Conservation (phyloP, 805 yeast species). For the Candida dendrica region DNA sequence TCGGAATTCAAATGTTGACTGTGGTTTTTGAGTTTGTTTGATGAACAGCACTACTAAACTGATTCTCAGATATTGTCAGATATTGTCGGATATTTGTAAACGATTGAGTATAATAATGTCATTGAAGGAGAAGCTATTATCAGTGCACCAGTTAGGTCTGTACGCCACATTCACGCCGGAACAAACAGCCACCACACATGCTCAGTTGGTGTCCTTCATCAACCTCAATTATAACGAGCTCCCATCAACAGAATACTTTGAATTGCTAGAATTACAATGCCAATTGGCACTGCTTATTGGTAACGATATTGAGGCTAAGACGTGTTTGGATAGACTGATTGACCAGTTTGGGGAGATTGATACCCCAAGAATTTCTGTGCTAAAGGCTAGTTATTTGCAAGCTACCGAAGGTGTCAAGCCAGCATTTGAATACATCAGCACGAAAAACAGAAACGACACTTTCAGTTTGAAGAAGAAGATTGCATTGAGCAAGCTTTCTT, state of each 20-base stretch:
- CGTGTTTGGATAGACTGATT: conserved; percentile 50
- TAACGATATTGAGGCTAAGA: conserved; percentile 66
- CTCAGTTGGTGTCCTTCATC: conserved; percentile 28
- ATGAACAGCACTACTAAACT: too few relatives aligned
- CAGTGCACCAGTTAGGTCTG: conserved; percentile 42
- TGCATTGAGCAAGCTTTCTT: conserved; percentile 8
- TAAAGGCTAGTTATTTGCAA: conserved; percentile 51
- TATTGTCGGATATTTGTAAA: too few relatives aligned
- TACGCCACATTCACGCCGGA: conserved; percentile 43
- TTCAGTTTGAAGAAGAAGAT: conserved; percentile 18
- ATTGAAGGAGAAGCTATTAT: conserved; percentile 38
- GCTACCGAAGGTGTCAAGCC: conserved; percentile 36
- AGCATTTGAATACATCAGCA: conserved; percentile 30
- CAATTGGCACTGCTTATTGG: conserved; percentile 53
- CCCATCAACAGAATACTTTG: conserved; percentile 36
- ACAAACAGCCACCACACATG: conserved; percentile 28
- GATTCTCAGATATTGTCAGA: too few relatives aligned
- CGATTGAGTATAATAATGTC: conserved; percentile 9
- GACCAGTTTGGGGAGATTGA: conserved; percentile 59
- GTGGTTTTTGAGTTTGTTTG: too few relatives aligned
- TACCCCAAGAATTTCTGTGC: conserved; percentile 48
- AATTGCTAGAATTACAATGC: conserved; percentile 66
- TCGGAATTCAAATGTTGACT: too few relatives aligned
- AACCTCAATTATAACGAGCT: conserved; percentile 16
- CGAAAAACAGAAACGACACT: conserved; percentile 12